These are phyloP conservation scores for Flaveria ramosissima DNA, from an alignment of 129 eudicot species.

Conservation along the genomic window DNA sequence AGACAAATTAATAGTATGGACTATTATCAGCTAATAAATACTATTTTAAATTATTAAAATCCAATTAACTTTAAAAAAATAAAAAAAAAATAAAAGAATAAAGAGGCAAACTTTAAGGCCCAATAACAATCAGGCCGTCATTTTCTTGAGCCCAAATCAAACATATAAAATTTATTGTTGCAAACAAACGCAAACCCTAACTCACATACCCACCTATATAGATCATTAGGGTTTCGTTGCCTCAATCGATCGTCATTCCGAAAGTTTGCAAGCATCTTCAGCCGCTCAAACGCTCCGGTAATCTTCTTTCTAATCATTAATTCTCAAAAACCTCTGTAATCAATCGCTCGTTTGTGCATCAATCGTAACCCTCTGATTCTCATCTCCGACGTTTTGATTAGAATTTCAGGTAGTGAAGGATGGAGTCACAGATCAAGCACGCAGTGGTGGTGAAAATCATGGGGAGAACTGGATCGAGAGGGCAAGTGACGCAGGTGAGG, in stretches of 20 bases:
- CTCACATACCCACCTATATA: neutral
- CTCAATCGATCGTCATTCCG: too few species aligned
- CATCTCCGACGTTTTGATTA: too few species aligned
- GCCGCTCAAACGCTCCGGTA: neutral
- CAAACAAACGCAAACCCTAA: neutral
- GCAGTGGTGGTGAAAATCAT: slow-evolving; percentile 52
- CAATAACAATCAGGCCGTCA: too few species aligned
- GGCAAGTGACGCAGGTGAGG: slow-evolving; percentile 48
- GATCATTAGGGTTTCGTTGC: neutral
- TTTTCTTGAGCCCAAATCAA: too few species aligned
- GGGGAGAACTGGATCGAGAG: slow-evolving; percentile 55
- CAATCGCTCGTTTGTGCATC: neutral
- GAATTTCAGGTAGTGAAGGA: slow-evolving; percentile 12
- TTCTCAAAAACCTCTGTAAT: neutral
- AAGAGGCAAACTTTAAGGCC: too few species aligned
- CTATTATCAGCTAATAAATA: too few species aligned
- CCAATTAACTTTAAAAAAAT: too few species aligned
- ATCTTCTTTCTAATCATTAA: neutral
- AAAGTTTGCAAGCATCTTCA: neutral
- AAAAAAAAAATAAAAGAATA: too few species aligned
- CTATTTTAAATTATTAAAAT: too few species aligned
- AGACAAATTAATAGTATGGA: too few species aligned
- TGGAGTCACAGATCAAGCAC: slow-evolving; percentile 48
- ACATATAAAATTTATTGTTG: too few species aligned
- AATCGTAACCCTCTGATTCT: neutral